Conservation (phyloP, 257 asterid species). For the Rubia yunnanensis region DNA sequence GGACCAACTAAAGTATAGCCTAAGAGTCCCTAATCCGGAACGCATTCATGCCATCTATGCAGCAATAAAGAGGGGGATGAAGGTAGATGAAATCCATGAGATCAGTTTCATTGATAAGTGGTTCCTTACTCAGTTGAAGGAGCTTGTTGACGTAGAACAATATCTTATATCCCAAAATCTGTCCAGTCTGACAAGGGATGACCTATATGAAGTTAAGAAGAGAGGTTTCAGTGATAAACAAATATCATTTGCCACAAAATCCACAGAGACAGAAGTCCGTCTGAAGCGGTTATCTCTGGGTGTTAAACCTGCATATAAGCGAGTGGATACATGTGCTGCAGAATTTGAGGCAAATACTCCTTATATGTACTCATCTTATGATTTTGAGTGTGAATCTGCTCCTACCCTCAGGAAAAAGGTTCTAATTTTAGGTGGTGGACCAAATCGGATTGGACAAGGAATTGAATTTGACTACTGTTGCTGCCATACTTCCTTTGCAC, state of each 20-base stretch:
- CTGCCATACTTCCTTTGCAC: slow-evolving; percentile 95
- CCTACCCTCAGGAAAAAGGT: slow-evolving; percentile 76
- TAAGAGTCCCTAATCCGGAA: slow-evolving; percentile 86
- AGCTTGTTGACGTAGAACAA: slow-evolving; percentile 87
- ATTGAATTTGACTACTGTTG: slow-evolving; percentile 98
- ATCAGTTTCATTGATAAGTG: slow-evolving; percentile 77
- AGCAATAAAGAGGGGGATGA: slow-evolving; percentile 94
- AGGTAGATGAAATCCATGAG: slow-evolving; percentile 74
- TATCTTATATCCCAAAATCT: slow-evolving; percentile 41
- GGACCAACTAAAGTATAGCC: slow-evolving; percentile 69
- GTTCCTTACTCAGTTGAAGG: slow-evolving; percentile 86
- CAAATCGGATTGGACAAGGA: slow-evolving; percentile 97
- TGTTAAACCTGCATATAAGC: slow-evolving; percentile 78
- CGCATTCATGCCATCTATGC: slow-evolving; percentile 89
- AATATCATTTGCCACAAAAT: slow-evolving; percentile 73
- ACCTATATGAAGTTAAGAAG: slow-evolving; percentile 84
- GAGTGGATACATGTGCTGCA: slow-evolving; percentile 98
- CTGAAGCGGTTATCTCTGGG: slow-evolving; percentile 65
- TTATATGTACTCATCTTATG: slow-evolving; percentile 90
- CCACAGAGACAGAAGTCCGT: slow-evolving; percentile 74
- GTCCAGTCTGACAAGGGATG: slow-evolving; percentile 66
- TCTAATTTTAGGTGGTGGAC: slow-evolving; percentile 95
- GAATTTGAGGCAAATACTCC: slow-evolving; percentile 98
- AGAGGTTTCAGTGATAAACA: slow-evolving; percentile 96
- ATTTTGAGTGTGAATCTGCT: slow-evolving; percentile 77